These are phyloP conservation scores for Cephalotrichum gorgonifer DNA, from an alignment of 2,329 filamentous ascomycete species.

Conservation along the genomic window DNA sequence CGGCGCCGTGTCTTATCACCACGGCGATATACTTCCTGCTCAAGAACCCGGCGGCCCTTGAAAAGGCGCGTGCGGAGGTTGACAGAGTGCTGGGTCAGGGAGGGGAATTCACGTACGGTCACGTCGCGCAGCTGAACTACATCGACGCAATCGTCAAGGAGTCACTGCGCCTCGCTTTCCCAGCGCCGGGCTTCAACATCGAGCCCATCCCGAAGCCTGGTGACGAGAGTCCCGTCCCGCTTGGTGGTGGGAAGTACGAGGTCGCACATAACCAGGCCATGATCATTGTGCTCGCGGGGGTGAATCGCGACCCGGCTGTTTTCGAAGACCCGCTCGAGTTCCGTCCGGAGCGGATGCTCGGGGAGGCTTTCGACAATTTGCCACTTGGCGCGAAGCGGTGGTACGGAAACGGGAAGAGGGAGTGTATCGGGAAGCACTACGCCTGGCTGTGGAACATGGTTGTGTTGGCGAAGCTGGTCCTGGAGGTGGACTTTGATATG, in stretches of 20 bases:
- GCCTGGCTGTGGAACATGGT: constrained; percentile 34
- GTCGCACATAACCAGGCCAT: constrained; percentile 42
- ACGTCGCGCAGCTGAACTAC: constrained; percentile 55
- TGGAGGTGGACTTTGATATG: constrained; percentile 33
- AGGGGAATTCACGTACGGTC: constrained; percentile 44
- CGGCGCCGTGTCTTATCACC: constrained; percentile 52
- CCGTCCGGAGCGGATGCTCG: constrained; percentile 46
- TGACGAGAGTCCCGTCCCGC: constrained; percentile 40
- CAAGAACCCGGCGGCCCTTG: constrained; percentile 48
- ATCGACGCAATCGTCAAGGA: constrained; percentile 56
- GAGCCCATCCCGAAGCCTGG: constrained; percentile 24
- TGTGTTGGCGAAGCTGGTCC: constrained; percentile 30
- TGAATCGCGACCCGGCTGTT: constrained; percentile 53
- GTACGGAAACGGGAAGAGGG: constrained; percentile 40
- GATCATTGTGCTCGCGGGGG: constrained; percentile 35
- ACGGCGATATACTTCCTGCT: constrained; percentile 57
- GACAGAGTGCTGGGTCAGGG: constrained; percentile 52
- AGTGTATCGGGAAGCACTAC: constrained; percentile 41
- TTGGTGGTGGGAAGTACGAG: constrained; percentile 45
- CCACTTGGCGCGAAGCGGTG: constrained; percentile 36
- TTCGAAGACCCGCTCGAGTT: constrained; percentile 60
- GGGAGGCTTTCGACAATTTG: constrained; percentile 29
- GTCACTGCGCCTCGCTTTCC: constrained; percentile 52
- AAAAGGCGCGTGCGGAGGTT: constrained; percentile 56
- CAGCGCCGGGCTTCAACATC: constrained; percentile 40